phyloP scores from a whole-genome alignment of 108 stramenopile genomes.

The Fistulifera pelliculosa region DNA sequence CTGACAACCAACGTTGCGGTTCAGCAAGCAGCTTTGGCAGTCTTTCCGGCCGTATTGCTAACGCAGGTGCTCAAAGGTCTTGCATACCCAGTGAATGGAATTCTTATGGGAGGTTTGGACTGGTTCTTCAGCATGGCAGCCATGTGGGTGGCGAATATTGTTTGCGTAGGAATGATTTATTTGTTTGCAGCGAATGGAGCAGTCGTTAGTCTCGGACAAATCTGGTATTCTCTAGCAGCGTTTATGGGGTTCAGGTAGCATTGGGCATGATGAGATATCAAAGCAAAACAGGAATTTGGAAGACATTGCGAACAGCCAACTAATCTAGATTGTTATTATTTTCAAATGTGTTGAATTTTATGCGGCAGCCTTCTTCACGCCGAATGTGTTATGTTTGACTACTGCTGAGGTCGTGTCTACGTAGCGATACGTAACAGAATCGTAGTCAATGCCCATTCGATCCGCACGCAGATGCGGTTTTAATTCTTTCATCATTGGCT shows the following conservation, averaged over 20 bases:
- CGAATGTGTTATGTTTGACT: neutral
- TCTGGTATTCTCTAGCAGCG: conserved; percentile 84
- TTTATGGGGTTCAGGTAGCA: conserved; percentile 80
- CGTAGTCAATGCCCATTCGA: conserved; percentile 76
- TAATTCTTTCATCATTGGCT: conserved; percentile 65
- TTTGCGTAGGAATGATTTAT: conserved; percentile 62
- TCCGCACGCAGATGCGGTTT: conserved; percentile 47
- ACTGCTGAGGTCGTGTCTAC: conserved; percentile 20
- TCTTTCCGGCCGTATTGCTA: conserved; percentile 78
- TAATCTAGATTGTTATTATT: neutral
- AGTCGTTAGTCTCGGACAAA: conserved; percentile 38
- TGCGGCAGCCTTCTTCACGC: conserved; percentile 1
- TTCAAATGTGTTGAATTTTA: neutral
- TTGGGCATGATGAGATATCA: conserved; percentile 53
- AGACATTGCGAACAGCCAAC: conserved; percentile 10
- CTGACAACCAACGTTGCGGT: conserved; percentile 75
- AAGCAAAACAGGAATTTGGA: conserved; percentile 70
- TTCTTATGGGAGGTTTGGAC: conserved; percentile 90
- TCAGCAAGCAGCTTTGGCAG: conserved; percentile 45
- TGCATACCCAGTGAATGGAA: conserved; percentile 91
- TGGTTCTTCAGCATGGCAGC: conserved; percentile 81
- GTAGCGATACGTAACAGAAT: conserved; percentile 39
- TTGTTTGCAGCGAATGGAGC: conserved; percentile 23
- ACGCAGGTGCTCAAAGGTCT: conserved; percentile 82
- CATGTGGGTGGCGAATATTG: conserved; percentile 87